Base-by-base conservation (phyloP, 2,329 filamentous ascomycete genomes). In the Epicoccum nigrum region DNA sequence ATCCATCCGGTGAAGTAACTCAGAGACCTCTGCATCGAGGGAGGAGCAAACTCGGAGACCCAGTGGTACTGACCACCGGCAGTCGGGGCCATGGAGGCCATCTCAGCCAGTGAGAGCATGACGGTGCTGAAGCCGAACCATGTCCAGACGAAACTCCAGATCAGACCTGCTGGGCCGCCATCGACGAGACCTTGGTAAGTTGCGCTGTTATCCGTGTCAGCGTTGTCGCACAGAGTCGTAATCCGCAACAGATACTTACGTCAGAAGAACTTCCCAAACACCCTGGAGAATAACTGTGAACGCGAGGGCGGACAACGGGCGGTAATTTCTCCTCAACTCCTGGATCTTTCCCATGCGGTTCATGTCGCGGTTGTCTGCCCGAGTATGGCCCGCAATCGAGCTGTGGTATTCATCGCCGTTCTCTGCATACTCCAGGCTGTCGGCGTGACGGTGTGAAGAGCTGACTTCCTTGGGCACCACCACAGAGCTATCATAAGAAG, bases 1-100 rank as follows among this genome's bases (percentile, higher is more conserved):
- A 80, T 77, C 79, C 80, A 82, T 4, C 79, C 75, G 59, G 61
- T 58, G 46, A 60, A 61, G 51, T 59, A 62, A 45, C 66, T 69
- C 35, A 69, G 40, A 7, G 60, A 60, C 45, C 65, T 67, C 31
- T 71, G 68, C 2, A 60, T 46, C 7, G 53, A 61, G 1, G 64
- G 58, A 38, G 69, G 67, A 2, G 69, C 59, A 32, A 71, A 70
- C 28, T 70, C 69, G 2, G 67, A 70, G 3, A 71, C 68, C 67
- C 69, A 71, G 45, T 70, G 69, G 47, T 71, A 54, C 43, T 71
- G 68, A n/a, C 67, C 68, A 32, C 68, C 68, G 17, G 68, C 64
- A 4, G 68, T 71, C 7, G 66, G 66, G n/a, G 63, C 64, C 67
- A 70, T 70, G 9, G 67, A 70, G 11, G 69, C 61, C 69, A 70